A percentile compares a stretch with the other conserved stretches of the same genome.
These are phyloP conservation scores for Hypoxylon perforatum DNA, from an alignment of 495 filamentous ascomycete species.

Conservation along the genomic window DNA sequence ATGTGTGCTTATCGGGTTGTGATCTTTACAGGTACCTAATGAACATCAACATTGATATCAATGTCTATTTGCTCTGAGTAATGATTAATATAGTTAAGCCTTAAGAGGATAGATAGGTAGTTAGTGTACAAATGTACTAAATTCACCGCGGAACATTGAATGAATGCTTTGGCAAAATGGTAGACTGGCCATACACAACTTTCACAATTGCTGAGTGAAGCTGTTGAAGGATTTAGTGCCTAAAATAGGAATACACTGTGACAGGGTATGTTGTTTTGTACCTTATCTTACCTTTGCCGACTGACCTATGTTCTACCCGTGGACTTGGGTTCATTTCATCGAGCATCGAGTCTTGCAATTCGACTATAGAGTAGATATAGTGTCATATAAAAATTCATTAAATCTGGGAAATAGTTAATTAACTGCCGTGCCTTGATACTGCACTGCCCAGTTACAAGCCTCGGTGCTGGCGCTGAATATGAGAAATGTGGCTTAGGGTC, in stretches of 20 bases:
- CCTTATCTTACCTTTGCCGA: not conserved
- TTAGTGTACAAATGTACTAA: too few species aligned
- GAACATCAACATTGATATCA: constrained; percentile 9
- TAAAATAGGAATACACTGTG: constrained; percentile 30
- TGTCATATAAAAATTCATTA: not conserved
- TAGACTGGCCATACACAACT: too few species aligned
- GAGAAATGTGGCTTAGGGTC: constrained; percentile 27
- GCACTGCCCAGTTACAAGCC: constrained; percentile 33
- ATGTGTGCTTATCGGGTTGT: constrained; percentile 6
- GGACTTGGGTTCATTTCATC: not conserved
- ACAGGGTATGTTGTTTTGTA: constrained; percentile 15
- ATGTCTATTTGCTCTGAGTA: constrained; percentile 1
- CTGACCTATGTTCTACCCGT: not conserved
- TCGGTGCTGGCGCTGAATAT: not conserved
- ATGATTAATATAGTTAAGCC: not conserved
- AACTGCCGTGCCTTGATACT: constrained; percentile 1
- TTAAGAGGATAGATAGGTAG: not conserved
- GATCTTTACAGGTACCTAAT: too few species aligned
- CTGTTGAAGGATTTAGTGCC: constrained; percentile 25
- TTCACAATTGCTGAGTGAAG: not conserved
- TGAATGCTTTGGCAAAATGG: too few species aligned
- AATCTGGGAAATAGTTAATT: constrained; percentile 1
- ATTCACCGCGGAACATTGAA: too few species aligned
- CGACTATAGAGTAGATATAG: not conserved
- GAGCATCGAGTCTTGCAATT: not conserved